A percentile compares a stretch with the other conserved stretches of the same genome.
Evolutionary conservation across 2,329 filamentous ascomycete genomes (phyloP).

Genomic region (Drechslerella coelobrocha): DNA sequence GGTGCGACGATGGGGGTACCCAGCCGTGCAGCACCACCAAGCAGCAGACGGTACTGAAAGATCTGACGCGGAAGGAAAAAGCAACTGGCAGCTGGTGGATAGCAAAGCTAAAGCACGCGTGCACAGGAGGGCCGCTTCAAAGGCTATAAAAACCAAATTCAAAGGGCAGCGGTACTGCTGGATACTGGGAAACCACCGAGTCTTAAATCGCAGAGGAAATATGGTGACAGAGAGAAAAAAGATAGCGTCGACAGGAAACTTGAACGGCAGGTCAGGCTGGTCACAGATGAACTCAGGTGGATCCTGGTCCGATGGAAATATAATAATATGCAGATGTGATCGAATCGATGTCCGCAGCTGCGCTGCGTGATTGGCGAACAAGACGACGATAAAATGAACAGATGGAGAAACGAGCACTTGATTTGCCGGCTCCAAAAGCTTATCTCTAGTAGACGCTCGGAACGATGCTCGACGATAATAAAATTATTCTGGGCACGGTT

Average conservation of each 20-base stretch:
- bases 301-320: neutral
- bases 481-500: conserved; percentile 1
- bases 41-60: neutral
- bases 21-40: conserved; percentile 5
- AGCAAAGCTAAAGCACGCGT: conserved; percentile 1
- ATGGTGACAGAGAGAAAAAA: neutral
- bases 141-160: neutral
- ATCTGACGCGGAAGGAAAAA: conserved; percentile 23
- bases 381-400: neutral
- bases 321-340: conserved; percentile 3
- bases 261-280: neutral
- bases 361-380: conserved; percentile 5
- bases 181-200: neutral
- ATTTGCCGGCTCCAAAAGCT: neutral
- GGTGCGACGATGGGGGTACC: conserved; percentile 26
- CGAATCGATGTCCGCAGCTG: conserved; percentile 5
- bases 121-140: neutral
- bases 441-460: conserved; percentile 4
- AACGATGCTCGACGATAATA: neutral
- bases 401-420: neutral
- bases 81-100: conserved; percentile 16
- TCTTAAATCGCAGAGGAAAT: neutral
- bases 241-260: neutral
- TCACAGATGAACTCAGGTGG: neutral
- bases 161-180: too few relatives aligned